phyloP scores from a whole-genome alignment of 2,329 filamentous ascomycete species.

The Verticillium nubilum region DNA sequence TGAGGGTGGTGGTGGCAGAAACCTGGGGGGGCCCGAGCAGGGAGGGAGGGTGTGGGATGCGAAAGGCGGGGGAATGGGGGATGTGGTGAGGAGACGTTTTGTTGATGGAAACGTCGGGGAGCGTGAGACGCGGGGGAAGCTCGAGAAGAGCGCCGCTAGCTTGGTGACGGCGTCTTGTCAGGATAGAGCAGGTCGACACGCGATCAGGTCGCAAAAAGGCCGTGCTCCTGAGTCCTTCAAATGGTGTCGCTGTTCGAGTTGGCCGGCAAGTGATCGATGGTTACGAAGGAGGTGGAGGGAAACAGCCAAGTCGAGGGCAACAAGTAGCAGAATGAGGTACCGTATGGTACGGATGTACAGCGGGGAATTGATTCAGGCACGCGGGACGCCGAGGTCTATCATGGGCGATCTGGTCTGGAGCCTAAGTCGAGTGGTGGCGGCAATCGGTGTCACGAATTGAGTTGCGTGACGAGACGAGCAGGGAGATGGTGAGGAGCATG shows the following conservation, averaged over 20 bases:
- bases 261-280: not conserved
- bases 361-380: not conserved
- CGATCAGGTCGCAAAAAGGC: not conserved
- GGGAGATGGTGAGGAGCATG: not conserved
- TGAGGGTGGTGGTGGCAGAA: slow-evolving; percentile 18
- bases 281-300: not conserved
- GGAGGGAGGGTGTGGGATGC: slow-evolving; percentile 17
- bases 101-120: not conserved
- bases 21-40: not conserved
- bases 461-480: slow-evolving; percentile 3
- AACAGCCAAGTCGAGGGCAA: not conserved
- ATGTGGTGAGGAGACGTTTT: slow-evolving; percentile 10
- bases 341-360: not conserved
- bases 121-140: not conserved
- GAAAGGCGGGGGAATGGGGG: slow-evolving; percentile 15
- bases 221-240: not conserved
- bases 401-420: not conserved
- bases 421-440: not conserved
- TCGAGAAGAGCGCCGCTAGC: not conserved
- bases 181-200: not conserved
- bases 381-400: not conserved
- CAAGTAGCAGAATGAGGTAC: not conserved
- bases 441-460: slow-evolving; percentile 12
- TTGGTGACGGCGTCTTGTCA: not conserved
- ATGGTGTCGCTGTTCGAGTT: not conserved